Base-by-base conservation (phyloP, 1,284 basidiomycete genomes). In the Macrocystidia cucumis region DNA sequence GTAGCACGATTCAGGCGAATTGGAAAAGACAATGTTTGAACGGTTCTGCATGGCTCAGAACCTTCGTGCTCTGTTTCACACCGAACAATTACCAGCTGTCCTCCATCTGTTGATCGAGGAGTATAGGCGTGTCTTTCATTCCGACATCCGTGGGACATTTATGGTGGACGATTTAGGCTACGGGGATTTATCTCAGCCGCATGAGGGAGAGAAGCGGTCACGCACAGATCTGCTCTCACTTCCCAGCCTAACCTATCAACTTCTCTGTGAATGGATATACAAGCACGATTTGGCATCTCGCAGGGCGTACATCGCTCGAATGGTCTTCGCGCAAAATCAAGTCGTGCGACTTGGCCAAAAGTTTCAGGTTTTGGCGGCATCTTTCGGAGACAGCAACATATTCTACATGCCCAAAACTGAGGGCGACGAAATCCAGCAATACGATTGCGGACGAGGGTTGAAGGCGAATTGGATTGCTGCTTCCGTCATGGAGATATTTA, bases 1-100 rank as follows among this genome's bases (percentile, higher is more conserved):
- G 16, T 34, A 18, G 18, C 19, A 9, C 22, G 16, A 18, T 26
- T 16, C 9, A 56, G 54, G 54, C 4, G 44, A 56, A 40, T 21
- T 57, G 32, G 53, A 57, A 38, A 42, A 44, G 17, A 54, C 54
- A 0, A 51, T 55, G 43, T 45, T 52, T 23, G 40, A 29, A 2
- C 43, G 40, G 6, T 57, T 55, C 30, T 51, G 48, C 14, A 43
- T 41, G 32, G 32, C 28, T 16, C 53, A 55, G 31, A 46, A 43
- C 19, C 33, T 53, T 2, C 37, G 43, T 6, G 23, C 35, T 3
- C 35, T 52, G 2, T 40, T 49, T 29, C 14, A 37, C 21, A 6
- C n/a, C 7, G 24, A 32, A 1, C 18, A 35, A 1, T 33, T 47
- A 5, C 48, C 44, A 8, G 11, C 27, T 4, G 22, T 20, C 3